A percentile compares a stretch with the other conserved stretches of the same genome.
phyloP scores from a whole-genome alignment of 2,329 filamentous ascomycete genomes.

The Bipolaris bicolor region DNA sequence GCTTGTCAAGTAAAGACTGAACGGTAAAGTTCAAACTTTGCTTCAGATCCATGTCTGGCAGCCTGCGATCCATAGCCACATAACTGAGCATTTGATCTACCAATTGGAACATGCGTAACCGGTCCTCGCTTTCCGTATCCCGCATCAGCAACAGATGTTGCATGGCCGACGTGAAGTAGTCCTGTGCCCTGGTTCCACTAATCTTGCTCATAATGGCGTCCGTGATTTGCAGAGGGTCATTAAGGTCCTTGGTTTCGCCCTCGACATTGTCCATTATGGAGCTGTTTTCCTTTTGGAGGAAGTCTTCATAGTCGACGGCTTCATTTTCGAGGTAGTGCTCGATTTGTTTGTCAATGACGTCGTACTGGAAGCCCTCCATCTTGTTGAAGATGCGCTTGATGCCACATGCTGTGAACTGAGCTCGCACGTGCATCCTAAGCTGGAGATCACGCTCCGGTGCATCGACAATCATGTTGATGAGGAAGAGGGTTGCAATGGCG shows the following conservation, averaged over 20 bases:
- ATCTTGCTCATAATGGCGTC: constrained; percentile 90
- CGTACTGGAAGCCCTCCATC: constrained; percentile 98
- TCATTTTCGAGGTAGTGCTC: constrained; percentile 92
- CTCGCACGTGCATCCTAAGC: constrained; percentile 89
- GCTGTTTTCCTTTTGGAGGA: constrained; percentile 87
- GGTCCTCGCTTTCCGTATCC: constrained; percentile 89
- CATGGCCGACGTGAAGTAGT: constrained; percentile 94
- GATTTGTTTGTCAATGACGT: constrained; percentile 97
- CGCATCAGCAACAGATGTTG: constrained; percentile 93
- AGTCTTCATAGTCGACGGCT: constrained; percentile 97
- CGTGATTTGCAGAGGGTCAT: constrained; percentile 89
- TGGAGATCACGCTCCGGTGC: constrained; percentile 88
- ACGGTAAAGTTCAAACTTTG: constrained; percentile 98
- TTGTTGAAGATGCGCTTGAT: constrained; percentile 93
- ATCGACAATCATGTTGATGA: constrained; percentile 97
- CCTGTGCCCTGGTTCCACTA: constrained; percentile 81
- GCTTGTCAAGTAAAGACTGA: constrained; percentile 89
- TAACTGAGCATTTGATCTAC: constrained; percentile 99
- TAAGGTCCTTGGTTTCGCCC: constrained; percentile 87
- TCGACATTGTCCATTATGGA: constrained; percentile 89
- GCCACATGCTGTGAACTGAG: constrained; percentile 93
- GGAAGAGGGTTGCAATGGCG: constrained; percentile 88
- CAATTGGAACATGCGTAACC: constrained; percentile 93
- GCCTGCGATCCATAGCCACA: constrained; percentile 93
- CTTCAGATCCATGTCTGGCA: constrained; percentile 97